Evolutionary conservation across 768 basidiomycete species (phyloP), one percentile per base, ranked within the genome.

Genomic region (Paxillus rubicundulus): DNA sequence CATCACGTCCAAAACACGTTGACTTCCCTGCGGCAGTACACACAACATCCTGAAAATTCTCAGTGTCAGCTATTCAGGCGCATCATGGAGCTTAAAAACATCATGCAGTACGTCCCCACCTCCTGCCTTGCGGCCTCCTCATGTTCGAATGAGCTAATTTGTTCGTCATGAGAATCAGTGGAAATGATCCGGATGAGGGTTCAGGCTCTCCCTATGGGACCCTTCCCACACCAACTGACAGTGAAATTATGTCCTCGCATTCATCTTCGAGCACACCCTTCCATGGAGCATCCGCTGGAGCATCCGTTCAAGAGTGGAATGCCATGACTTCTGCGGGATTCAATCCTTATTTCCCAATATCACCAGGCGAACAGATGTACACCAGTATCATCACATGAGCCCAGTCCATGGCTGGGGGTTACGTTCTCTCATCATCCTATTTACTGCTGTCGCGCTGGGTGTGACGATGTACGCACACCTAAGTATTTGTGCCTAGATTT

Each of bases 281-380:
- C 72, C 73, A 66, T 68, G 69, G 57, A 64, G 66, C 72, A 57
- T 67, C 67, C 54, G 78, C 73, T 64, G 78, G 80, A 60, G 76
- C 69, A 52, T 59, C 81, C 50, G 78, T 80, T 37, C 78, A 82
- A 57, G 79, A 86, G 68, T 86, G 84, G 85, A 80, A 75, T 57
- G 73, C 78, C 52, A 73, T 84, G 64, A 61, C 73, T 34, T 73
- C 78, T 20, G 62, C 79, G 27, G 78, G 80, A 30, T 87, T 85
- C 69, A 86, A 84, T 49, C 75, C 86, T 5, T 88, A 88, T 68
- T 88, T 88, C 63, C 81, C 85, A 32, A 73, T 83, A 54, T 70
- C 77, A 39, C 62, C 70, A 46, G 81, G 77, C 59, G 80, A 83
- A 47, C 79, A 81, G 60, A 69, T 85, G 57, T 84, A 83, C 66